Evolutionary conservation across 2,329 filamentous ascomycete genomes (phyloP).

Genomic region (Fusarium burgessii): DNA sequence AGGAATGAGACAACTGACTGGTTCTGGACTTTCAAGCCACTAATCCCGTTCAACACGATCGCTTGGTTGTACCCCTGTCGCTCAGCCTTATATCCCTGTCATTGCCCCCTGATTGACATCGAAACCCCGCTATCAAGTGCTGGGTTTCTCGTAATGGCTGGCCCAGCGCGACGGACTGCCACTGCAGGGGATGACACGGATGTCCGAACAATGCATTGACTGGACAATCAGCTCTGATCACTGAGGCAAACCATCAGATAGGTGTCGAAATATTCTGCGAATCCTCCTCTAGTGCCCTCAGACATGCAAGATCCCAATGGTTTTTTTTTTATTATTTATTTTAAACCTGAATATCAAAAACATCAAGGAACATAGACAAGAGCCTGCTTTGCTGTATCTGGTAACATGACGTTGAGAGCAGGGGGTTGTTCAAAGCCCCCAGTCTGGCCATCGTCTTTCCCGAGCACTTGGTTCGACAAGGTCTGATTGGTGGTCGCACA

Average conservation of each 20-base stretch:
- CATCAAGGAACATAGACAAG: neutral
- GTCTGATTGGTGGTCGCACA: conserved; percentile 47
- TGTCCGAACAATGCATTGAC: conserved; percentile 35
- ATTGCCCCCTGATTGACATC: conserved; percentile 43
- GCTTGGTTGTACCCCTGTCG: conserved; percentile 35
- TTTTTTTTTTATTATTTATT: neutral
- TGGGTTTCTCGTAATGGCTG: conserved; percentile 29
- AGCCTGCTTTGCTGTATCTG: neutral
- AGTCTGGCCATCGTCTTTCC: conserved; percentile 37
- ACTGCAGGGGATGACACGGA: conserved; percentile 26
- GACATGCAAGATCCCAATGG: neutral
- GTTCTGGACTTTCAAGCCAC: conserved; percentile 34
- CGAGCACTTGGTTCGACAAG: conserved; percentile 41
- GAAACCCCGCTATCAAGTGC: conserved; percentile 33
- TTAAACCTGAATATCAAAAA: neutral
- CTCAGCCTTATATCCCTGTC: conserved; percentile 39
- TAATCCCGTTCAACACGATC: conserved; percentile 42
- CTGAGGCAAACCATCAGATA: conserved; percentile 21
- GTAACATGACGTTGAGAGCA: conserved; percentile 35
- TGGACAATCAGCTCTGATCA: conserved; percentile 24
- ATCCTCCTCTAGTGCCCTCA: neutral
- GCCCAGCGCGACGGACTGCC: conserved; percentile 23
- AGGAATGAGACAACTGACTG: conserved; percentile 37
- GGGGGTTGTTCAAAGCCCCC: conserved; percentile 35
- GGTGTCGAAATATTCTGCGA: conserved; percentile 4